Evolutionary conservation across 2,329 filamentous ascomycete species (phyloP).

Genomic region (Fusarium avenaceum): DNA sequence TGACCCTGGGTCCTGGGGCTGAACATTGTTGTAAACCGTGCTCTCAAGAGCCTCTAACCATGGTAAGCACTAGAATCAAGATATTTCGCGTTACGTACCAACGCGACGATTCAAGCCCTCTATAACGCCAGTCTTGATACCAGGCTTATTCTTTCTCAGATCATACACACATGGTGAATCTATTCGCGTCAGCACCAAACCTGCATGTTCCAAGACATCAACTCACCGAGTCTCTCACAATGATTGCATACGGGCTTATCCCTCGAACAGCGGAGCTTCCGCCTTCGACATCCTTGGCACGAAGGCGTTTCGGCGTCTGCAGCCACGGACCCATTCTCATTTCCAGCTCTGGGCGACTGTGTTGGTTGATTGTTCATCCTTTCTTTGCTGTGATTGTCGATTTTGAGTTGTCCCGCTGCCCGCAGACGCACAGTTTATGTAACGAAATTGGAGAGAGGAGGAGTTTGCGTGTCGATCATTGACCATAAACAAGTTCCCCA

Average conservation of each 20-base stretch:
- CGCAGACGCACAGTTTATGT: conserved; percentile 23
- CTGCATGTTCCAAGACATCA: fast-evolving
- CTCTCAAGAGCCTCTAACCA: conserved; percentile 35
- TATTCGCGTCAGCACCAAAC: background rate
- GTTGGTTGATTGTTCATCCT: conserved; percentile 7
- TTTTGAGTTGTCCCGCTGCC: conserved; percentile 34
- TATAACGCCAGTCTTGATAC: conserved; percentile 36
- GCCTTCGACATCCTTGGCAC: conserved; percentile 43
- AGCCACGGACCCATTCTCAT: background rate
- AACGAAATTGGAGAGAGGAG: conserved; percentile 8
- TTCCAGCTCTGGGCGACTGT: conserved; percentile 5
- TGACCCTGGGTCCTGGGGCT: background rate
- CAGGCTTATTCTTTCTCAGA: conserved; percentile 34
- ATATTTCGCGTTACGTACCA: conserved; percentile 2
- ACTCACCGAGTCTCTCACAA: conserved; percentile 37
- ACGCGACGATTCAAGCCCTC: conserved; percentile 34
- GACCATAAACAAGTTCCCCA: conserved; percentile 13
- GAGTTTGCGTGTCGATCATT: conserved; percentile 11
- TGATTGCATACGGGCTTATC: conserved; percentile 42
- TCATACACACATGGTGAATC: conserved; percentile 37
- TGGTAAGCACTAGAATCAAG: background rate
- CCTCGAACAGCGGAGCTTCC: conserved; percentile 42
- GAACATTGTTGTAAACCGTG: conserved; percentile 23
- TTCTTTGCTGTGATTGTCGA: background rate
- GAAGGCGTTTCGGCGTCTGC: conserved; percentile 30